Conservation (phyloP, 2,329 filamentous ascomycete species). For the Diaporthe amygdali region DNA sequence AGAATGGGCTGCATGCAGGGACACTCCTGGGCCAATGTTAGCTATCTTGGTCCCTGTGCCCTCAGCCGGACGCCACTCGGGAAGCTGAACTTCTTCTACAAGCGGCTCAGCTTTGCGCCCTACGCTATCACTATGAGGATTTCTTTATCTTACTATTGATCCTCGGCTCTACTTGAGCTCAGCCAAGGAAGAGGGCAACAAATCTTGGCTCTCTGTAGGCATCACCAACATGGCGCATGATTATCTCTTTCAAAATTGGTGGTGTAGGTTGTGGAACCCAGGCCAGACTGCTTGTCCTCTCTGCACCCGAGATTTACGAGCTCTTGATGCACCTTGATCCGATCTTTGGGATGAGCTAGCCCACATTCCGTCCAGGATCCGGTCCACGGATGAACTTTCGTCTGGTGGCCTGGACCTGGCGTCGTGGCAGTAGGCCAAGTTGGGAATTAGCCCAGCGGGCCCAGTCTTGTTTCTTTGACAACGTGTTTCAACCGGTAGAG, state of each 20-base stretch:
- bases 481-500: neutral
- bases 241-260: neutral
- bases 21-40: neutral
- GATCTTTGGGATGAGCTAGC: neutral
- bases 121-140: neutral
- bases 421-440: neutral
- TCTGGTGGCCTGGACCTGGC: neutral
- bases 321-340: constrained; percentile 5
- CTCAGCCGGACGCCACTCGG: constrained; percentile 4
- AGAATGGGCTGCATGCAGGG: neutral
- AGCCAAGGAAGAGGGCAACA: neutral
- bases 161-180: neutral
- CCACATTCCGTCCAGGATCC: constrained; percentile 1
- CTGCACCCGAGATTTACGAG: constrained; percentile 4
- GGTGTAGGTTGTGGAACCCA: neutral
- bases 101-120: neutral
- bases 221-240: neutral
- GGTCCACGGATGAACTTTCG: neutral
- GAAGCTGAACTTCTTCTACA: neutral
- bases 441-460: neutral
- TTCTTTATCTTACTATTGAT: neutral
- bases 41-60: neutral
- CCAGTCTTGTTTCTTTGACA: neutral
- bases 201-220: neutral
- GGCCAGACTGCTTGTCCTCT: neutral